Conservation (phyloP, 306 rosid genomes). For the Dryas drummondii region DNA sequence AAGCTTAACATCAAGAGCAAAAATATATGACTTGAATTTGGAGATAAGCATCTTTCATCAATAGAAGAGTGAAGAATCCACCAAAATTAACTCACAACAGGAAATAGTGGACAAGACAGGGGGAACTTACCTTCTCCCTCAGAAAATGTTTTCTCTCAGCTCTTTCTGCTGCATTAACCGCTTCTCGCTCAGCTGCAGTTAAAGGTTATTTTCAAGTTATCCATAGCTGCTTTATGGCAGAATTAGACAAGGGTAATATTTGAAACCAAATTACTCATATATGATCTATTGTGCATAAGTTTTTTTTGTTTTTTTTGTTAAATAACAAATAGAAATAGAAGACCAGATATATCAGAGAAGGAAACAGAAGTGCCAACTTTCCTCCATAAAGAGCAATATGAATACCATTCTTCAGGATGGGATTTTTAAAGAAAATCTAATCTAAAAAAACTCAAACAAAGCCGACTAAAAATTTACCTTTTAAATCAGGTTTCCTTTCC, state of each 20-base stretch:
- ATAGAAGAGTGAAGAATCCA: neutral
- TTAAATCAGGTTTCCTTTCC: conserved; percentile 90
- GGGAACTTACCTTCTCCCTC: conserved; percentile 74
- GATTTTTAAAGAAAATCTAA: neutral
- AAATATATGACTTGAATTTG: neutral
- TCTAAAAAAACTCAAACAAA: conserved; percentile 6
- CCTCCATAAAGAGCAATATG: neutral
- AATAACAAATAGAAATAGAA: neutral
- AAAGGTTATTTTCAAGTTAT: conserved; percentile 10
- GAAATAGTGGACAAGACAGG: neutral
- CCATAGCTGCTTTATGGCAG: neutral
- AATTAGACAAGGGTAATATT: neutral
- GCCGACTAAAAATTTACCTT: conserved; percentile 51
- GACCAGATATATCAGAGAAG: neutral
- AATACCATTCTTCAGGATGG: neutral
- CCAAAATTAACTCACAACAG: neutral
- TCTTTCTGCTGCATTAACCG: conserved; percentile 90
- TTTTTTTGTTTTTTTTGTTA: too few species aligned
- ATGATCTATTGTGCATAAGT: neutral
- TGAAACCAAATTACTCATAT: neutral
- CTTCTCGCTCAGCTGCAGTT: conserved; percentile 85
- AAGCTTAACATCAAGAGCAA: neutral
- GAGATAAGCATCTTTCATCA: neutral
- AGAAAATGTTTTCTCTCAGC: conserved; percentile 79
- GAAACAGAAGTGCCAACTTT: neutral